Percentiles rank a stretch among this genome's conserved stretches.
Conservation (phyloP, 2,329 filamentous ascomycete species). For the Verticillium albo-atrum region DNA sequence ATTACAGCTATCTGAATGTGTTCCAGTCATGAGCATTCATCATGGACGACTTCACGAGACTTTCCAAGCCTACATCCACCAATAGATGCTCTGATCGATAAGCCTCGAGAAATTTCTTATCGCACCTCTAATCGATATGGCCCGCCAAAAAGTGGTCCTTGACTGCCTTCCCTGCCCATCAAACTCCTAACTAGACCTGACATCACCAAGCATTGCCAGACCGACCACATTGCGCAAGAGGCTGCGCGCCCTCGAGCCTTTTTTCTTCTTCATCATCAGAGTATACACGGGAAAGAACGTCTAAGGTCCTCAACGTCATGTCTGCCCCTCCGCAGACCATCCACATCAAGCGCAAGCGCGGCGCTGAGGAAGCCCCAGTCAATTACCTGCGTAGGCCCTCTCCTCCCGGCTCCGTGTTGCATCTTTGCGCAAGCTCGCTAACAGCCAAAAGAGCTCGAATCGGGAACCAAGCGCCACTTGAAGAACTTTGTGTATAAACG, state of each 20-base stretch:
- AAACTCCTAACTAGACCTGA: neutral
- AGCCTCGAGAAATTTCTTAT: neutral
- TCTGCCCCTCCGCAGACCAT: slow-evolving; percentile 55
- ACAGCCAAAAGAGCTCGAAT: slow-evolving; percentile 41
- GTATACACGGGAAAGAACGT: neutral
- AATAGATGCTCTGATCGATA: neutral
- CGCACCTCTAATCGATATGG: neutral
- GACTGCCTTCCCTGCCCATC: neutral
- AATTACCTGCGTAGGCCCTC: slow-evolving; percentile 46
- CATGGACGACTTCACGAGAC: too few species aligned
- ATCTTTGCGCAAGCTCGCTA: neutral
- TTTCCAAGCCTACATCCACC: neutral
- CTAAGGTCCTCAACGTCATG: slow-evolving; percentile 28
- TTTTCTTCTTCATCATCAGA: neutral
- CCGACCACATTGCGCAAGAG: neutral
- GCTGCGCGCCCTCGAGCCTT: neutral
- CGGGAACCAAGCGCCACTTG: slow-evolving; percentile 47
- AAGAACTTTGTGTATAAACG: slow-evolving; percentile 54
- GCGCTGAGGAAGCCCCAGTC: slow-evolving; percentile 46
- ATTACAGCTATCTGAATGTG: too few species aligned
- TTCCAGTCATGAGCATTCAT: too few species aligned
- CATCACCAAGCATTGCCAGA: neutral
- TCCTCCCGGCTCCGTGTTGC: neutral
- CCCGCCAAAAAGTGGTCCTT: neutral
- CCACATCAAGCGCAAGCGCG: slow-evolving; percentile 57